Evolutionary conservation across 805 yeast genomes (phyloP), one percentile per base, ranked within the genome.

Genomic region (Starmerella asiatica): DNA sequence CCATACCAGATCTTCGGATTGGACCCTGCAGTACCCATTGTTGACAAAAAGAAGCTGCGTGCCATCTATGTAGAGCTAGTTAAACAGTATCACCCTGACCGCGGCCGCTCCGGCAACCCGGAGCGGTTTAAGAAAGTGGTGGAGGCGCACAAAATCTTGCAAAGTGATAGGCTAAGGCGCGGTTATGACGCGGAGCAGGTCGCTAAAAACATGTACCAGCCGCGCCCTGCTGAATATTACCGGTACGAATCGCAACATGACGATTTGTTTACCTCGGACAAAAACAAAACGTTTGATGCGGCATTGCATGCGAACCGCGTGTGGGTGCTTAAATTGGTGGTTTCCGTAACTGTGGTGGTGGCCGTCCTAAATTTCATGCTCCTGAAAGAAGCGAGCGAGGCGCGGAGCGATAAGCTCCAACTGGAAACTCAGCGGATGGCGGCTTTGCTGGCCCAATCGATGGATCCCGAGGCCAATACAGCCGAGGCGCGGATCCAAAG

Each of bases 81-180:
- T 9, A 81, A 79, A 56, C 54, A 75, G 8, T 85, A 85, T 51
- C 95, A 85, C 55, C 95, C 96, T 0, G 96, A 85, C 54, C 16
- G 44, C 7, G 44, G 47, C 30, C 40, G 56, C 3, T 47, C 43
- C 15, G 49, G 46, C 14, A 34, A 57, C 54, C 45, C 63, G 45
- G 60, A 73, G 57, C 52, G 79, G 56, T 73, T 83, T 69, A 62
- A 73, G 49, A 56, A 63, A 34, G 54, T 76, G 1, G 64, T 71
- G 5, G 69, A 68, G 15, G 84, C 85, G 1, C 79, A 79, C 51
- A 62, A 67, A n/a, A 54, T 75, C 26, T 56, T 79, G 37, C 64
- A 60, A 36, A 70, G 70, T 45, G 66, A 70, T 1, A 11, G n/a
- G n/a, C n/a, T 28, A 14, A 11, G 30, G 16, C 16, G 15, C 6